These are phyloP conservation scores for Rhodotorula taiwanensis DNA, from an alignment of 768 basidiomycete genomes.

Conservation along the genomic window DNA sequence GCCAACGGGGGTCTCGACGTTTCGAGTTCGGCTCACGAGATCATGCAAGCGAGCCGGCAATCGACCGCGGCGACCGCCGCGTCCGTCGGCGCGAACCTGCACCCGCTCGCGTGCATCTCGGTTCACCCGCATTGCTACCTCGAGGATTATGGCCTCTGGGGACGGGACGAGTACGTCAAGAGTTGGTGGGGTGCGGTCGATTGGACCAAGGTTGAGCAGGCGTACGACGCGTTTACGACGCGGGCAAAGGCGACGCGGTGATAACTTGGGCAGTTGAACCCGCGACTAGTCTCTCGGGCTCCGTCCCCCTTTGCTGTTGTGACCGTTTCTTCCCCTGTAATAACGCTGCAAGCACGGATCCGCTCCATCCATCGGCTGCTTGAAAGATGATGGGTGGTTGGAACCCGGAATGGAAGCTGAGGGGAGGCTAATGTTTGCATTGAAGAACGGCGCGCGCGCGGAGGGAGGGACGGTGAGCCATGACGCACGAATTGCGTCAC, in stretches of 20 bases:
- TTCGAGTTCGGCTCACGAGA: neutral
- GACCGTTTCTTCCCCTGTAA: too few relatives aligned
- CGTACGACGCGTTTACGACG: slow-evolving; percentile 21
- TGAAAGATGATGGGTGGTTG: too few relatives aligned
- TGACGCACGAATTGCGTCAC: too few relatives aligned
- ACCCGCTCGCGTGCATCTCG: slow-evolving; percentile 66
- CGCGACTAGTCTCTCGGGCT: too few relatives aligned
- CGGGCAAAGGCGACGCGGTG: neutral
- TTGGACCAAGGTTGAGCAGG: slow-evolving; percentile 57
- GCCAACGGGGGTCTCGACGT: neutral
- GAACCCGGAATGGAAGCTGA: too few relatives aligned
- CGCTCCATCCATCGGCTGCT: too few relatives aligned
- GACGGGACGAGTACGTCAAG: slow-evolving; percentile 75
- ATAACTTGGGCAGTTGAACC: too few relatives aligned
- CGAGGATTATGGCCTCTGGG: slow-evolving; percentile 77
- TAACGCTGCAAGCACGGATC: too few relatives aligned
- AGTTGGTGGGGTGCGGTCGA: slow-evolving; percentile 77
- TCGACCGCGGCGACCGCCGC: neutral
- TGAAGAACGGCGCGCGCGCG: too few relatives aligned
- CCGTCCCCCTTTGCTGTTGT: too few relatives aligned
- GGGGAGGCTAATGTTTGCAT: too few relatives aligned
- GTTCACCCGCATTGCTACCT: slow-evolving; percentile 85
- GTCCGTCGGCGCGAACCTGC: slow-evolving; percentile 53
- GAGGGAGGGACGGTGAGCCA: too few relatives aligned
- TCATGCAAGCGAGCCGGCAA: neutral